Evolutionary conservation across 805 yeast species (phyloP), one percentile per base, ranked within the genome.

Genomic region (Torulaspora maleeae): DNA sequence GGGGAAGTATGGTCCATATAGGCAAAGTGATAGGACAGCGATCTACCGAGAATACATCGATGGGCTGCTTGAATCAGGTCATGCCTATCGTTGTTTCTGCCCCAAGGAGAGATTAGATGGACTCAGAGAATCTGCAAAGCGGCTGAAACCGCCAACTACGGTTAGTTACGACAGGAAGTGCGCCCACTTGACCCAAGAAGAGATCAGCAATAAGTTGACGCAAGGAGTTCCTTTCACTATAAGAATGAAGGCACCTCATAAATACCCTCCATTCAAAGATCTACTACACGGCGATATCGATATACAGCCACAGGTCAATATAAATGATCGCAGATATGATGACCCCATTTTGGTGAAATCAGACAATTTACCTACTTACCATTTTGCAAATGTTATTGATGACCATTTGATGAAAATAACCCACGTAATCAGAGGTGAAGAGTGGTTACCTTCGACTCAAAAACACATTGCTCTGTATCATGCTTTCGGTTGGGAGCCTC

Each of bases 391-490:
- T 58, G 96, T 93, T 5, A 78, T 93, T 3, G 99, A 93, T 61
- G 99, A 93, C 61, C 95, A 90, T 62, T 68, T 86, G 38, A 93
- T 93, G 99, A 65, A 79, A 37, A 85, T 93, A 36, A 86, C 96
- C 0, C 97, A 93, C 65, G 99, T 93, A 7, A 80, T 93, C 4
- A 74, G 99, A 54, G 99, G 99, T 27, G 99, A 93, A 60, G 99
- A 93, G 64, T 93, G 99, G 99, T 69, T 93, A 9, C 85, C 95
- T 1, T 87, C 98, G 0, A 93, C 99, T 0, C 96, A 97, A 2
- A 91, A 90, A 56, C 99, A 93, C 59, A 74, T 89, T 37, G 91
- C 96, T 0, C 63, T 93, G 41, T 95, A 93, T 61, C 56, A 75
- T 13, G 95, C 96, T 0, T 83, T 91, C 60, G 87, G 86, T 0